Evolutionary conservation across 495 filamentous ascomycete genomes (phyloP).

Genomic region (Corynascus novoguineensis): DNA sequence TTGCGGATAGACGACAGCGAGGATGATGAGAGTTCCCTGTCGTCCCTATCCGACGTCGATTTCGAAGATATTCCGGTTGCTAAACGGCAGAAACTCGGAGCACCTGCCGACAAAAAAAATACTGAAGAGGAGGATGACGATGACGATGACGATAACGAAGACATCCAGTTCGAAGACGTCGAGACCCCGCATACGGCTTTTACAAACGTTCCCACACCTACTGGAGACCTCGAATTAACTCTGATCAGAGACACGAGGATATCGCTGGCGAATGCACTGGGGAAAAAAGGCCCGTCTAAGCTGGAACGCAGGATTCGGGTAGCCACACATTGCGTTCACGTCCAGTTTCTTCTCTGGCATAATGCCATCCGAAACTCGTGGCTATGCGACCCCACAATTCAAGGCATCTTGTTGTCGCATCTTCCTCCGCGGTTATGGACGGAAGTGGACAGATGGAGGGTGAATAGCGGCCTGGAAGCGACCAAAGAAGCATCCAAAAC

Average conservation of each 20-base stretch:
- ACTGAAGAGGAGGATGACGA: slow-evolving; percentile 28
- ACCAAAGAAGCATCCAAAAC: slow-evolving; percentile 23
- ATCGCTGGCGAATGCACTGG: slow-evolving; percentile 51
- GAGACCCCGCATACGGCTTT: slow-evolving; percentile 32
- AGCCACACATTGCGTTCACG: slow-evolving; percentile 80
- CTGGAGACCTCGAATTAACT: slow-evolving; percentile 70
- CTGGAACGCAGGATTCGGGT: slow-evolving; percentile 71
- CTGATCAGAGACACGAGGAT: slow-evolving; percentile 55
- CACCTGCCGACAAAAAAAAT: slow-evolving; percentile 21
- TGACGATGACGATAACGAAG: slow-evolving; percentile 60
- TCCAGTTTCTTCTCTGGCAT: slow-evolving; percentile 81
- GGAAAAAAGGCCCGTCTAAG: slow-evolving; percentile 83
- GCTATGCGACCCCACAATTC: slow-evolving; percentile 72
- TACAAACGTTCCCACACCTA: slow-evolving; percentile 18
- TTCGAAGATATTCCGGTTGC: slow-evolving; percentile 55
- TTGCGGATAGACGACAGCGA: slow-evolving; percentile 49
- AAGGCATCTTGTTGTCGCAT: slow-evolving; percentile 68
- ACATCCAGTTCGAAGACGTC: slow-evolving; percentile 87
- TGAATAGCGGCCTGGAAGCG: slow-evolving; percentile 56
- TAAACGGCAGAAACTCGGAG: slow-evolving; percentile 21
- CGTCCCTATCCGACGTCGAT: slow-evolving; percentile 61
- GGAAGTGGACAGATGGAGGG: slow-evolving; percentile 70
- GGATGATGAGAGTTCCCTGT: slow-evolving; percentile 49
- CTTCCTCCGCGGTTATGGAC: slow-evolving; percentile 59
- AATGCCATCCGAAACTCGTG: slow-evolving; percentile 83